Percentiles rank a stretch among this genome's conserved stretches.
These are phyloP conservation scores for Blastobotrys arbuscula DNA, from an alignment of 1,139 yeast species.

Conservation along the genomic window DNA sequence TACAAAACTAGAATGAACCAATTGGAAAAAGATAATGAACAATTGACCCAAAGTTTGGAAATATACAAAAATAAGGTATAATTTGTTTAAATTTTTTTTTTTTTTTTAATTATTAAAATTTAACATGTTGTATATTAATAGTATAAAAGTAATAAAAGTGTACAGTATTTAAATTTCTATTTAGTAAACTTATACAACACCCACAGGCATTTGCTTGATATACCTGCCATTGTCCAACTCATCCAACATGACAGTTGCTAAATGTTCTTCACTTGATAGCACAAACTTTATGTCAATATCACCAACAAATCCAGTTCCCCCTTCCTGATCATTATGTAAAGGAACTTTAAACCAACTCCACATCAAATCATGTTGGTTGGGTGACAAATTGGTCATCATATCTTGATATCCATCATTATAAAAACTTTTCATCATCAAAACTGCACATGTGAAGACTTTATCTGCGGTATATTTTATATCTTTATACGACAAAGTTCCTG, in stretches of 20 bases:
- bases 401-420: not conserved
- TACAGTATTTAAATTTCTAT: too few species aligned
- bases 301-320: not conserved
- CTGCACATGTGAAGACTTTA: not conserved
- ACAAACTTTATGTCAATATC: not conserved
- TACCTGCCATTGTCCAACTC: not conserved
- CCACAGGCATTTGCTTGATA: not conserved
- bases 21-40: constrained; percentile 43
- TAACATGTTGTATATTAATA: too few species aligned
- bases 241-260: not conserved
- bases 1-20: constrained; percentile 78
- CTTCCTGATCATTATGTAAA: not conserved
- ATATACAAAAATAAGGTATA: not conserved
- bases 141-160: too few species aligned
- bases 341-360: not conserved
- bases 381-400: not conserved
- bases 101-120: too few species aligned
- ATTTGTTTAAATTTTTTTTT: too few species aligned
- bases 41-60: constrained; percentile 3
- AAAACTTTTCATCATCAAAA: not conserved
- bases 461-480: not conserved
- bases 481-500: not conserved
- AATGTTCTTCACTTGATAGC: not conserved
- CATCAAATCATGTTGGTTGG: not conserved
- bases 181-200: too few species aligned